A percentile compares a stretch with the other conserved stretches of the same genome.
phyloP scores from a whole-genome alignment of 257 asterid species.

The Gardenia jasminoides region DNA sequence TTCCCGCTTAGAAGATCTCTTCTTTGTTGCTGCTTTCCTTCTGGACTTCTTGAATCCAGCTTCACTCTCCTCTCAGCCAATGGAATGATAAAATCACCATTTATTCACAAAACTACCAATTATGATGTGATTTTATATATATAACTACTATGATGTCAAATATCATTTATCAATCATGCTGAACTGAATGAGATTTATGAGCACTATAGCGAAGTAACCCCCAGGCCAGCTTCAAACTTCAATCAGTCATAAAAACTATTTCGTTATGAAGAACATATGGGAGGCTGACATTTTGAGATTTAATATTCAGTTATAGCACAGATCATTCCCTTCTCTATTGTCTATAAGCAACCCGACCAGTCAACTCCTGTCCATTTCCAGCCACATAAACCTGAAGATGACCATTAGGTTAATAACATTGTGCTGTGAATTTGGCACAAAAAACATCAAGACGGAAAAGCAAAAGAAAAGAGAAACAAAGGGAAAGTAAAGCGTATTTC shows the following conservation, averaged over 20 bases:
- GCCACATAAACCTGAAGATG: slow-evolving; percentile 71
- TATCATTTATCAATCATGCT: background rate
- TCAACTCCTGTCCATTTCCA: slow-evolving; percentile 70
- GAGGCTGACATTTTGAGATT: background rate
- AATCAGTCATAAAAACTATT: background rate
- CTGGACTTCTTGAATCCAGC: slow-evolving; percentile 40
- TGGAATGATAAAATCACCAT: background rate
- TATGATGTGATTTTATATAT: background rate
- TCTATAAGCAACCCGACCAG: slow-evolving; percentile 70
- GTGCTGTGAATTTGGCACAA: background rate
- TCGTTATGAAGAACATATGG: background rate
- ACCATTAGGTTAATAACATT: background rate
- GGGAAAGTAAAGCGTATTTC: background rate
- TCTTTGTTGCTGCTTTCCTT: slow-evolving; percentile 49
- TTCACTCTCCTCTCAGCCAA: slow-evolving; percentile 60
- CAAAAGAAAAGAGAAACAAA: background rate
- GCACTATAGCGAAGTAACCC: background rate
- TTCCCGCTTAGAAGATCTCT: slow-evolving; percentile 38
- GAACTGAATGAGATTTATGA: background rate
- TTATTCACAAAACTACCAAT: background rate
- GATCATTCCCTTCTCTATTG: slow-evolving; percentile 60
- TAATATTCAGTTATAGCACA: background rate
- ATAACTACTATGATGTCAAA: background rate
- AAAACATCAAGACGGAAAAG: background rate
- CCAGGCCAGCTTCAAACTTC: background rate